Base-by-base conservation (phyloP, 2,329 filamentous ascomycete genomes). In the Exophiala viscosa region DNA sequence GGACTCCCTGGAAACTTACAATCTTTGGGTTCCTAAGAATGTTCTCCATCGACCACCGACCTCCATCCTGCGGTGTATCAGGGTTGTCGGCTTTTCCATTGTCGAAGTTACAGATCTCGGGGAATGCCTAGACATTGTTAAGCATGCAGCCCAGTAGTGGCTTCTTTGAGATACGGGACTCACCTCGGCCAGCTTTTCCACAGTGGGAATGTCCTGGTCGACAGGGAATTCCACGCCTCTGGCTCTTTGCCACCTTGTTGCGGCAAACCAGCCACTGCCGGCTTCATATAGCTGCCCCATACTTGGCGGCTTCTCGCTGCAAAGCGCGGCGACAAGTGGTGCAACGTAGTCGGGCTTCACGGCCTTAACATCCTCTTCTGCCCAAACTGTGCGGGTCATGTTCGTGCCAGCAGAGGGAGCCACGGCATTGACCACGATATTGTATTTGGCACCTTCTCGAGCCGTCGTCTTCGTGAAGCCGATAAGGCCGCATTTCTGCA, bases 341-440 rank as follows among this genome's bases (percentile, higher is more conserved):
- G 92, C 93, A 70, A 97, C 90, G 73, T 96, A 96, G 69, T 97
- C 92, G 56, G 93, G 93, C 84, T 96, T 97, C 80, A 97, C 95
- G 43, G 92, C 91, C 76, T 96, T 90, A n/a, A 97, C 90, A 76
- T 96, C 83, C 76, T 97, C 92, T 73, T 96, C 90, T 28, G 92
- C 91, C 78, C 97, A 83, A 69, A 97, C 88, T 46, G 88, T 92
- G 62, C 85, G 82, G 51, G 93, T 97, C 88, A 99, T 95, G 69
- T 87, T 86, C 42, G 93, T 99, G 64, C 93, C 93, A 38, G 93
- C 93, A 66, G 96, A 96, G 63, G 93, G 93, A 17, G 93, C 93
- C 66, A 99, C 96, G 52, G 90, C 95, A 80, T 97, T 99, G 70
- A 95, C 88, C 65, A 84, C 89, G 71, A 99, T 97, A 79, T 96